Base-by-base conservation (phyloP, 83 land plant species). In the Isoetes engelmannii region DNA sequence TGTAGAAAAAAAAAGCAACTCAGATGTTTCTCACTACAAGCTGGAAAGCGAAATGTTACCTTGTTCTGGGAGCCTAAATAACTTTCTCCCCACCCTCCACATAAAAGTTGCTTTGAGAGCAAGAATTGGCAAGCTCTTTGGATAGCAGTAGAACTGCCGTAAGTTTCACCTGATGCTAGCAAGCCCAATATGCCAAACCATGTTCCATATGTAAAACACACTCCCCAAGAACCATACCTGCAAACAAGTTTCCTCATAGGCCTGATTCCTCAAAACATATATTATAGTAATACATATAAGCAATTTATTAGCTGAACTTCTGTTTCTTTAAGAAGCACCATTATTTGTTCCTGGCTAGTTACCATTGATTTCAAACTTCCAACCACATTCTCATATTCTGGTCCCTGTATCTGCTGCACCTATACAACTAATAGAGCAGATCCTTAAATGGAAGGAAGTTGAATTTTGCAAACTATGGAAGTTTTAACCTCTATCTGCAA, bases 51-150 rank as follows among this genome's bases (percentile, higher is more conserved):
- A 53, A 7, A 61, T 47, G 4, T 43, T 49, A 80, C 85, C 84
- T 79, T 83, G 51, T 83, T 60, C 61, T 80, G 83, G 67, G 76
- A 74, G 5, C 87, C 85, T 44, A 81, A 83, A 64, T 88, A 85
- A 77, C 98, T 92, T 79, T 92, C 98, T 70, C 98, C 96, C 98
- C 98, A 92, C 6, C 98, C 98, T 68, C 98, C 98, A 50, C 82
- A 80, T 48, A 84, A 65, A 46, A 87, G 79, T 76, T 92, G 87
- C 77, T 87, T 87, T 6, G 92, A 85, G 66, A 92, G 69, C 19
- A 92, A 80, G 73, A 89, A 92, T 55, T 75, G 71, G 69, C 98
- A 92, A 57, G 89, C 96, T 64, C 75, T 92, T 12, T 75, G 81
- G 49, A 92, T 81, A 18, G 68, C 58, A 61, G 78, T 55, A 61